Base-by-base conservation (phyloP, 2,329 filamentous ascomycete genomes). In the Fusarium vanettenii region DNA sequence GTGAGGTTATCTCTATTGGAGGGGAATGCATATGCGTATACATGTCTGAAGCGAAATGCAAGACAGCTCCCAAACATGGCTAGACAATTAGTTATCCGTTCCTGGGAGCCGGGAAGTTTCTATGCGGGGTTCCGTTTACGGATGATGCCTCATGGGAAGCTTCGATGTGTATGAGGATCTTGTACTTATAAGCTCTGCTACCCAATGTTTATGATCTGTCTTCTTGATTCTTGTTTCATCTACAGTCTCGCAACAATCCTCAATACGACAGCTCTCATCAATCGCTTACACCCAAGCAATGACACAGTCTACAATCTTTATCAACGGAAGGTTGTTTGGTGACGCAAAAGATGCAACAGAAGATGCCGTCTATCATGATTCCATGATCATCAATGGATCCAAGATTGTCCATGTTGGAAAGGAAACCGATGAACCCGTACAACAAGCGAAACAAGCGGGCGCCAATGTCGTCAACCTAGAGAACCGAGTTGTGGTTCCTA, bases 401-500 rank as follows among this genome's bases (percentile, higher is more conserved):
- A 60, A 66, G 3, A 77, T 77, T 22, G 18, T 29, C 1, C 66
- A 73, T 0, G 27, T 77, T 2, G 75, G 75, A 2, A 31, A 55
- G 0, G 61, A 69, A 35, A 25, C 62, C 0, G 22, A 70, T 8
- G 27, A 68, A 4, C 2, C 2, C 14, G 67, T 77, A 0, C n/a
- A 41, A 27, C 13, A 25, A 10, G 67, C 67, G 6, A 77, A 72
- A 1, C 35, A 48, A 0, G 20, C 52, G 0, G 69, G 66, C 4
- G 76, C 63, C 6, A 5, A 76, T 2, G 2, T 72, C 5, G 77
- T 85, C 84, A 69, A 80, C 41, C 56, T 80, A 8, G 22, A 67
- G 0, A 79, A 81, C 5, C 77, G 77, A 33, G 79, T 80, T 2
- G 79, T 89, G 5, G 78, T 89, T 0, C 87, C 87, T 0, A 85